Evolutionary conservation across 192 early-diverging fungal species (phyloP).

Genomic region (Coemansia sp.): DNA sequence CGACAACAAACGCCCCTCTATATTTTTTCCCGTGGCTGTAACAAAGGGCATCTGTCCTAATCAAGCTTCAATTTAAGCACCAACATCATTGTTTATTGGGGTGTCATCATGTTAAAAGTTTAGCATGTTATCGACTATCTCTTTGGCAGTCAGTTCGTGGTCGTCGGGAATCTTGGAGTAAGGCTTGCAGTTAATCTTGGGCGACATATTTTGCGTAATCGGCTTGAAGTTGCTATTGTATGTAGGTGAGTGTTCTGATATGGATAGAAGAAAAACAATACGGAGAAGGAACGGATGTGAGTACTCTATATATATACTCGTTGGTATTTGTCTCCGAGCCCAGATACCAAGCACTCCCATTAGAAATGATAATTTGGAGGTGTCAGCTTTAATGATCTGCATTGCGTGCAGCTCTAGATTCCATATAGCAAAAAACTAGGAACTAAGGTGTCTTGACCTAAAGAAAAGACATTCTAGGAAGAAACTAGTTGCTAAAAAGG

Average conservation of each 20-base stretch:
- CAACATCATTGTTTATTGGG: not conserved
- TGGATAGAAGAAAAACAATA: no score
- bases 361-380: not conserved
- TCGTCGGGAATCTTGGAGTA: not conserved
- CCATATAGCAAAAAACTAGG: not conserved
- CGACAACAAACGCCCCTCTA: not conserved
- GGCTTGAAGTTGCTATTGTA: not conserved
- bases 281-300: no score
- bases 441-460: no score
- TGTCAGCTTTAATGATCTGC: not conserved
- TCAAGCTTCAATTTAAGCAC: not conserved
- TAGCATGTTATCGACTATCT: constrained; percentile 12
- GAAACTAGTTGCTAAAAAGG: not conserved
- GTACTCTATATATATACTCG: not conserved
- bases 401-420: no score
- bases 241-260: not conserved
- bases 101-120: constrained; percentile 6
- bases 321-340: not conserved
- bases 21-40: not conserved
- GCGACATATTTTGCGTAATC: constrained; percentile 4
- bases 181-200: not conserved
- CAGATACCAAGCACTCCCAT: not conserved
- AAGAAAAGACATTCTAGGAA: not conserved
- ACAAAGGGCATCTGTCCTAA: not conserved
- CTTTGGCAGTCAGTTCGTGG: constrained; percentile 5